A percentile compares a stretch with the other conserved stretches of the same genome.
phyloP scores from a whole-genome alignment of 495 filamentous ascomycete genomes.

The Hypoxylon subgilvum region DNA sequence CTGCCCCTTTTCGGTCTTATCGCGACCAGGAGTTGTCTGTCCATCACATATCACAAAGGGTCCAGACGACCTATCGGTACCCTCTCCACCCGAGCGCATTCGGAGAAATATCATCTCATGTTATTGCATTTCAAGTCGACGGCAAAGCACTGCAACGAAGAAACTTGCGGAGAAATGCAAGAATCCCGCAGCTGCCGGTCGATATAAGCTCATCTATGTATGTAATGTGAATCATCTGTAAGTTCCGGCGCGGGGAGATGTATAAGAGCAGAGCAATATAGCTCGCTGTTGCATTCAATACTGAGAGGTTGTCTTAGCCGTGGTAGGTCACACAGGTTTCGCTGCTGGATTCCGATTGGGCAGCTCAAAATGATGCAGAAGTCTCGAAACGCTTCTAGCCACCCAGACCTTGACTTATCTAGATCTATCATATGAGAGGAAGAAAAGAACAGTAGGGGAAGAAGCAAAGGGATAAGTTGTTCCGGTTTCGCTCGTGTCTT shows the following conservation, averaged over 20 bases:
- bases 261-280: conserved; percentile 11
- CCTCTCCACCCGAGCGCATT: conserved; percentile 27
- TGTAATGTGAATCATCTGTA: conserved; percentile 8
- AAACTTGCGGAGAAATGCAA: conserved; percentile 15
- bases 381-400: conserved; percentile 18
- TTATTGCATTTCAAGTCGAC: conserved; percentile 21
- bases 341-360: conserved; percentile 22
- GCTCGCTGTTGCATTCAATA: conserved; percentile 17
- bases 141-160: conserved; percentile 6
- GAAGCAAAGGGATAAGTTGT: background rate
- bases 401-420: background rate
- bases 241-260: conserved; percentile 9
- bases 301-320: conserved; percentile 9
- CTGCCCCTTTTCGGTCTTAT: conserved; percentile 23
- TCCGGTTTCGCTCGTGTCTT: conserved; percentile 24
- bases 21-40: conserved; percentile 20
- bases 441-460: background rate
- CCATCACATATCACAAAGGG: conserved; percentile 24
- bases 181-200: conserved; percentile 11
- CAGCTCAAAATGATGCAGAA: conserved; percentile 12
- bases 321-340: conserved; percentile 1
- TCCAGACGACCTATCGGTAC: conserved; percentile 10
- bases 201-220: conserved; percentile 29
- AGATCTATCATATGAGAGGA: conserved; percentile 2
- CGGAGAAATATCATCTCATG: conserved; percentile 33